Conservation (phyloP, 2,329 filamentous ascomycete species). For the Ceratocystiopsis minuta region DNA sequence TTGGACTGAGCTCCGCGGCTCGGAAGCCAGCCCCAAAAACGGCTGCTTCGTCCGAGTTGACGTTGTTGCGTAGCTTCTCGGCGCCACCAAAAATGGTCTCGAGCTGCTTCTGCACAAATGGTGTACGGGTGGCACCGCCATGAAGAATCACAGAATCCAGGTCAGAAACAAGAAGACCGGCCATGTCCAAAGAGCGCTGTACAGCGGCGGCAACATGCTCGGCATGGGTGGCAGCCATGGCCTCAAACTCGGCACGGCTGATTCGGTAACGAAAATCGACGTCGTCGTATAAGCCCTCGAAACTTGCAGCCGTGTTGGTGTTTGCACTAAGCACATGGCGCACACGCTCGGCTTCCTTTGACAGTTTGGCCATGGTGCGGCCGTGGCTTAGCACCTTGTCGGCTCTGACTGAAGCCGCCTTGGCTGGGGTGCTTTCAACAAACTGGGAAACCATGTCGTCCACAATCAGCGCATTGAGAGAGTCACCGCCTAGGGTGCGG, state of each 20-base stretch:
- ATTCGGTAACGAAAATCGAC: constrained; percentile 89
- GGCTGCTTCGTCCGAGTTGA: constrained; percentile 92
- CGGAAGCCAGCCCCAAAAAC: constrained; percentile 94
- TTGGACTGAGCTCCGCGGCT: constrained; percentile 77
- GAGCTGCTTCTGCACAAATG: constrained; percentile 81
- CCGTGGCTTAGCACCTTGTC: constrained; percentile 56
- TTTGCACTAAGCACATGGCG: constrained; percentile 91
- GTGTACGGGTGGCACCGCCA: constrained; percentile 75
- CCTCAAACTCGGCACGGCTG: constrained; percentile 62
- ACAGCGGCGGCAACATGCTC: constrained; percentile 52
- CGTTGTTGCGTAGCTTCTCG: constrained; percentile 76
- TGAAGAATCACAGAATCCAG: constrained; percentile 85
- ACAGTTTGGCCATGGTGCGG: constrained; percentile 73
- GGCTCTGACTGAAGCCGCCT: constrained; percentile 43
- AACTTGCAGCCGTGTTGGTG: constrained; percentile 57
- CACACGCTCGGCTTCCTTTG: constrained; percentile 75
- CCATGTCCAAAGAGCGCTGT: constrained; percentile 53
- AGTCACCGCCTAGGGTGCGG: constrained; percentile 71
- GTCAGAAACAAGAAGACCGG: constrained; percentile 55
- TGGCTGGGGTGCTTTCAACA: constrained; percentile 47
- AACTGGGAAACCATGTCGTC: constrained; percentile 78
- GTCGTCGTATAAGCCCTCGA: constrained; percentile 83
- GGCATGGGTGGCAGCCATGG: constrained; percentile 49
- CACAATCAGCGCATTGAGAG: constrained; percentile 72
- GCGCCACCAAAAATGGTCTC: constrained; percentile 54